Base-by-base conservation (phyloP, 1,139 yeast species). In the Sugiyamaella paludigena region DNA sequence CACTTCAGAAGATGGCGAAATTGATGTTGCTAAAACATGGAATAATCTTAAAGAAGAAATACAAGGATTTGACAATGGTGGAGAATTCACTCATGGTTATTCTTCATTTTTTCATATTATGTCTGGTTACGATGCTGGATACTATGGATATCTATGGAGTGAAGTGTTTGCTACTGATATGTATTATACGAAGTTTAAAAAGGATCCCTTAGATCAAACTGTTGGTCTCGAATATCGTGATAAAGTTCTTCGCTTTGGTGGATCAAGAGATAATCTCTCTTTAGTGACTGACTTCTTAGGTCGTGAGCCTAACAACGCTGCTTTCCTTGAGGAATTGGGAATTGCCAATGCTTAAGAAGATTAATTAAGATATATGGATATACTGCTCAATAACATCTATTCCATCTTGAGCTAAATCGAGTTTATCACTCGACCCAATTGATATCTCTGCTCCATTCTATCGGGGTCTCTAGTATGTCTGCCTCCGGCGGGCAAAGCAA, bases 101-200 rank as follows among this genome's bases (percentile, higher is more conserved):
- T 80, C 84, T 32, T 80, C 91, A 1, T 87, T 87, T 65, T 91
- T 88, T 4, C 96, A 87, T 63, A 75, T 87, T 69, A 83, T 84
- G 68, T 89, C 87, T 41, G 94, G 95, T 6, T 87, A 87, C 63
- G 89, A 84, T 55, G 81, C 92, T 19, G 94, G 95, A 2, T 87
- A 87, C 69, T 87, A 87, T 61, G 95, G 95, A 2, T 87, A 87
- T 66, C 70, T 87, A 69, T 87, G 88, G 82, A 84, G 94, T 2
- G 83, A 82, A 58, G 95, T 86, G 24, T 87, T 83, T 72, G 94
- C 95, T 1, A 79, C 87, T 6, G 96, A 87, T 66, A 85, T 87
- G 66, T 87, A 78, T 70, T 81, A 84, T 66, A 70, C 86, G n/a
- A 77, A 79, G 61, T 87, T 87, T 72, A 78, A 79, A 54, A 60